Conservation (phyloP, 345 rosid genomes). For the Sonneratia alba region DNA sequence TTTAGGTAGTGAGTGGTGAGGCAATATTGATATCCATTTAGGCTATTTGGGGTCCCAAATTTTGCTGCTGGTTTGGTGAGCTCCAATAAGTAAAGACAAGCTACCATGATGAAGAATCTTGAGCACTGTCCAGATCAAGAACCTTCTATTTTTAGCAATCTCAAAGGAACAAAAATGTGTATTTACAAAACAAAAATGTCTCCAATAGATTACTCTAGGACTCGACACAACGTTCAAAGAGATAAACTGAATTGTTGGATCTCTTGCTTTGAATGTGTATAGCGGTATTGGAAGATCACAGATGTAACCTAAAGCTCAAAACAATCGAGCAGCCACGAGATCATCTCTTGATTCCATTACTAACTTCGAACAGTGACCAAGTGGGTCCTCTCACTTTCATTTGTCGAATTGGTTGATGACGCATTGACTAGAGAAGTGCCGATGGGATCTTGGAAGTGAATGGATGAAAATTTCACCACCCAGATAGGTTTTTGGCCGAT, state of each 20-base stretch:
- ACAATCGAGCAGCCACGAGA: neutral
- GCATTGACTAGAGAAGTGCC: neutral
- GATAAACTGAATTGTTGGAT: too few relatives aligned
- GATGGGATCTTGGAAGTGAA: neutral
- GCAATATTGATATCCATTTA: neutral
- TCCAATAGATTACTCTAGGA: too few relatives aligned
- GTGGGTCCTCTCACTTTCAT: constrained; percentile 8
- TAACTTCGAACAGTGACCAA: neutral
- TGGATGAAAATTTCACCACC: neutral
- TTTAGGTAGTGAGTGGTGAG: neutral
- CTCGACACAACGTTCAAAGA: too few relatives aligned
- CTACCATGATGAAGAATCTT: neutral
- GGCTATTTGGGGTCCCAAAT: neutral
- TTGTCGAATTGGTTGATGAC: neutral
- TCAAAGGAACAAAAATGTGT: neutral
- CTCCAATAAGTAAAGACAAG: neutral
- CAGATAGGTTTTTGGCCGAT: neutral
- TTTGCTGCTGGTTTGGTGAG: neutral
- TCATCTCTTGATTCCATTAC: neutral
- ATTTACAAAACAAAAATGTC: too few relatives aligned
- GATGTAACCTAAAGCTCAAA: constrained; percentile 2
- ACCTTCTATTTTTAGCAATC: constrained; percentile 3
- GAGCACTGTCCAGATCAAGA: neutral
- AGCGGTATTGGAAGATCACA: neutral
- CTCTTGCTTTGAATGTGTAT: too few relatives aligned